Percentiles rank a stretch among this genome's conserved stretches.
Evolutionary conservation across 352 stramenopile genomes (phyloP).

Genomic region (Phytophthora uliginosa): DNA sequence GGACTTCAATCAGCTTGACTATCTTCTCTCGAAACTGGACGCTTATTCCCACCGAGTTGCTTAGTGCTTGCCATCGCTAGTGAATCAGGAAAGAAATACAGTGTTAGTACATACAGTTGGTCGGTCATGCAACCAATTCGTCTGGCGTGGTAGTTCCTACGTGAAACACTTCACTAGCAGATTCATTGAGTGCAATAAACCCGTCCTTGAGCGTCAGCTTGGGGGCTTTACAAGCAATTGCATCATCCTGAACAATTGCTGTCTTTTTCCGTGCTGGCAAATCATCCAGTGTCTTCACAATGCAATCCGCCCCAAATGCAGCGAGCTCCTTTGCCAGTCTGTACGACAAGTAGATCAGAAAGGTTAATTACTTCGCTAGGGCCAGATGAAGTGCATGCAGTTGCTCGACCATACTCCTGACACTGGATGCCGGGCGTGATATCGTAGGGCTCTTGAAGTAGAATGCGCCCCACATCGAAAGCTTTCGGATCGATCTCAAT

Average conservation of each 20-base stretch:
- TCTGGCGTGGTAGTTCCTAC: constrained; percentile 34
- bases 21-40: constrained; percentile 72
- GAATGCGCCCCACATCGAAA: constrained; percentile 86
- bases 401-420: constrained; percentile 39
- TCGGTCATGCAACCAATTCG: not conserved
- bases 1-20: constrained; percentile 78
- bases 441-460: constrained; percentile 58
- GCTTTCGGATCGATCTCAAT: constrained; percentile 89
- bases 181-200: constrained; percentile 59
- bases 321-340: constrained; percentile 67
- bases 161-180: constrained; percentile 64
- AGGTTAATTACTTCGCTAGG: not conserved
- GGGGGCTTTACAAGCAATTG: constrained; percentile 62
- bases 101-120: not conserved
- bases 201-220: constrained; percentile 78
- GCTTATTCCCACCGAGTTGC: constrained; percentile 76
- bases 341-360: constrained; percentile 3
- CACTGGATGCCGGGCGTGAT: constrained; percentile 68
- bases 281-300: constrained; percentile 73
- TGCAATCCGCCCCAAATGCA: constrained; percentile 63
- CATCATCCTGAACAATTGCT: constrained; percentile 67
- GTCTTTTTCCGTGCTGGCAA: constrained; percentile 57
- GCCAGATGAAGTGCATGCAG: not conserved
- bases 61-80: constrained; percentile 84
- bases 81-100: not conserved